Conservation (phyloP, 352 stramenopile species). For the Phytophthora podocarpi region DNA sequence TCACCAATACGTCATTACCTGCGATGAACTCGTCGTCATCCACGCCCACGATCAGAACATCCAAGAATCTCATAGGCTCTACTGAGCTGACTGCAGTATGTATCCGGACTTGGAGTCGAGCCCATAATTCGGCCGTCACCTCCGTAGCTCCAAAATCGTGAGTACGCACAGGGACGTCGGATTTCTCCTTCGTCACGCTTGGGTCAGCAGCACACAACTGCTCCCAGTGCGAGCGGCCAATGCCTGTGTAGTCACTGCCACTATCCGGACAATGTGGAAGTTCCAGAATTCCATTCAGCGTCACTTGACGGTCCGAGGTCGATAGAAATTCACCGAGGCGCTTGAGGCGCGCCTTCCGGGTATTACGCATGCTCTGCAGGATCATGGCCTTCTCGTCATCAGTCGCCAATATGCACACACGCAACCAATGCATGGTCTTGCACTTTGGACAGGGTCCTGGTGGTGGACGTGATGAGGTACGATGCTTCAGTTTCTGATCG, state of each 20-base stretch:
- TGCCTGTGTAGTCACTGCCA: conserved; percentile 1
- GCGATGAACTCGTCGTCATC: neutral
- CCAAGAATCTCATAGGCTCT: neutral
- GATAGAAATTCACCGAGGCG: conserved; percentile 3
- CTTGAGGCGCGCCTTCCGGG: neutral
- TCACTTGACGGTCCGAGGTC: neutral
- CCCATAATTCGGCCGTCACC: neutral
- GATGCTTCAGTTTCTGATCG: neutral
- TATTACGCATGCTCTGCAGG: neutral
- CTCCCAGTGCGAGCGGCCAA: conserved; percentile 11
- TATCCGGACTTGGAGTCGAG: neutral
- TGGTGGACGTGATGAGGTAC: too few relatives aligned
- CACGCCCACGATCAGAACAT: neutral
- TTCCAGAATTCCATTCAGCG: conserved; percentile 4
- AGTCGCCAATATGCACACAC: neutral
- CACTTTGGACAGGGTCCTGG: conserved; percentile 9
- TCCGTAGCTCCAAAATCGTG: neutral
- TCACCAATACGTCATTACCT: neutral
- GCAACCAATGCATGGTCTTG: conserved; percentile 10
- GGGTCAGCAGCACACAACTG: neutral
- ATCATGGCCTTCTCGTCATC: neutral
- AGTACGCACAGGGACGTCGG: neutral
- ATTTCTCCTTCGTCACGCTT: neutral
- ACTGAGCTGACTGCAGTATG: neutral
- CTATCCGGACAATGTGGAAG: conserved; percentile 18